Evolutionary conservation across 192 early-diverging fungal genomes (phyloP), one percentile per base, ranked within the genome.

Genomic region (Rhizoclosmatium sp.): DNA sequence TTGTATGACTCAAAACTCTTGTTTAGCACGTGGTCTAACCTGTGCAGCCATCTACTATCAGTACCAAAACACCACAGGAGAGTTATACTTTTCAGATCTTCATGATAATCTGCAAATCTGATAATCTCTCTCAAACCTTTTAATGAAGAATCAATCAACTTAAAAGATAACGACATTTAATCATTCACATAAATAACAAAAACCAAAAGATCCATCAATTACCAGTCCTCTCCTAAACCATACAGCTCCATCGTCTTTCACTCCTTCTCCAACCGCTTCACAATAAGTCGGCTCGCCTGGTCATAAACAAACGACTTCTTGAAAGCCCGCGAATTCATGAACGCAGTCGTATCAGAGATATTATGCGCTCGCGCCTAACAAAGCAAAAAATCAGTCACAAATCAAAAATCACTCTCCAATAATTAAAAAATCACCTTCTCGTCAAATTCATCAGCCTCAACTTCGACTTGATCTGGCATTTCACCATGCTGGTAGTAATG

Each of bases 381-480:
- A 0, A 58, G 12, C 10, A 58, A 58, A 31, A 31, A 31, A 31
- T 31, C 31, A 31, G 31, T 31, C 31, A 31, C 31, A 31, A 31
- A 31, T 31, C 31, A 31, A 64, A 1, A 0, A 40, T 23, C 5
- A 65, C 62, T 40, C 31, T 65, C 12, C 62, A 21, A 3, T 3
- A 12, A 39, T 65, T 41, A 2, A 69, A 47, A 59, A 21, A 48
- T 71, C 45, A 81, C 84, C 82, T 87, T 80, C 44, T 80, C 80
- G 69, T 92, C 92, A 31, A 94, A 84, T 71, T 93, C 92, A 42
- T 88, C 89, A 65, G 88, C 62, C 47, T 91, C 86, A 59, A 95
- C 89, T 60, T 78, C 75, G 51, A 95, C 80, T 65, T 85, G 83
- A n/a, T 81, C 78, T 39, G 91, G 89, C 74, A 92, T 86, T 48